Evolutionary conservation across 129 eudicot genomes (phyloP), one percentile per base, ranked within the genome.

Genomic region (Centella asiatica): DNA sequence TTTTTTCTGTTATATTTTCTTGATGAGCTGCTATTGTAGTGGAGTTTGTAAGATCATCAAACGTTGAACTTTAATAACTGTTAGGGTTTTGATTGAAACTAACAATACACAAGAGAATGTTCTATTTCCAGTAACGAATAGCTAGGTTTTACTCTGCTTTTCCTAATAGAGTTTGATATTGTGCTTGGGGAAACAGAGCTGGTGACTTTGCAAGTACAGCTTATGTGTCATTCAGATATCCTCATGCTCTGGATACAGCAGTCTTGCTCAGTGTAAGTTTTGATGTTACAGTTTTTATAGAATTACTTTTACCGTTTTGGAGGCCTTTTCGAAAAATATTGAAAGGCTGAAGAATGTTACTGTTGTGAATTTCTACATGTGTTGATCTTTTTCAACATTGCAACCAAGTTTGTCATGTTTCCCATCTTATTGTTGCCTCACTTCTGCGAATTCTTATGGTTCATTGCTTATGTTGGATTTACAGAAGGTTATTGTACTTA

Each of bases 181-280:
- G 22, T 81, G 68, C 28, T 48, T 60, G 32, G 57, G 31, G 71
- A 62, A 66, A 60, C 87, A 90, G 97, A 71, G 92, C 86, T 49
- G 97, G 97, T 63, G 97, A 89, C 53, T 64, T 53, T 62, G 97
- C 87, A 15, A 75, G 86, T 67, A 76, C 97, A 42, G 95, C 95
- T 54, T 90, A 90, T 56, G 95, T 90, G 50, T 86, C 97, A 46
- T 90, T 90, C 67, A 83, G 49, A 60, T 83, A 81, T 55, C 69
- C 95, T 31, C 87, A 90, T 77, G 74, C 97, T 61, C 76, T 90
- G 66, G 93, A 90, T 83, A 90, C 97, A 28, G 97, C 97, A 33
- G 85, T 83, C 58, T 68, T 90, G 72, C 93, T 90, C 44, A 90
- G 89, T 81, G 97, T 90, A 86, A 83, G 97, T 70, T 60, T 15